These are phyloP conservation scores for Aleurites moluccanus DNA, from an alignment of 441 rosid species.

Conservation along the genomic window DNA sequence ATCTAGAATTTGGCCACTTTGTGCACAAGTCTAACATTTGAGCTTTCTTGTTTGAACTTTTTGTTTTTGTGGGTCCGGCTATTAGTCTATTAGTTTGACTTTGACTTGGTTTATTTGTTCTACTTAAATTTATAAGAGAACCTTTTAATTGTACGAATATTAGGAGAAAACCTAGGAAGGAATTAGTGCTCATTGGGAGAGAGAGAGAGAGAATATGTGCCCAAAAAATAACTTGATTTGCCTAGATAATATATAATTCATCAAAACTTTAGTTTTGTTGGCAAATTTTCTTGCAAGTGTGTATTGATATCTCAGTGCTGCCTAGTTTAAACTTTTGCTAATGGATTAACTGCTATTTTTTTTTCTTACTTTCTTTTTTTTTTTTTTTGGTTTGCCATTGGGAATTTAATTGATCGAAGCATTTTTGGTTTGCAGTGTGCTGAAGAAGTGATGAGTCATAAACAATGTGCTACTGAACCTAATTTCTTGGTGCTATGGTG, in stretches of 20 bases:
- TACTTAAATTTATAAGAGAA: not conserved
- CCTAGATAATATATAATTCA: not conserved
- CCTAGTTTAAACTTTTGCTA: not conserved
- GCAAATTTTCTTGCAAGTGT: not conserved
- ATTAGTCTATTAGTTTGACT: not conserved
- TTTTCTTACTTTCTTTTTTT: not conserved
- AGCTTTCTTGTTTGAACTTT: not conserved
- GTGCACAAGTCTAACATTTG: not conserved
- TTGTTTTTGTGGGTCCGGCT: not conserved
- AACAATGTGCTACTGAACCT: slow-evolving; percentile 15
- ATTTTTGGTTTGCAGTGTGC: slow-evolving; percentile 55
- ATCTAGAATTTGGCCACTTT: not conserved
- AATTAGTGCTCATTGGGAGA: not conserved
- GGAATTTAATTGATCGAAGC: slow-evolving; percentile 8
- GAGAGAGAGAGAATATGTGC: not conserved
- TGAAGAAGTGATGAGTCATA: slow-evolving; percentile 53
- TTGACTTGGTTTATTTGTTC: not conserved
- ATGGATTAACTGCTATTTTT: not conserved
- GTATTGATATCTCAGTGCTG: not conserved
- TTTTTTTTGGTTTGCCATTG: not conserved
- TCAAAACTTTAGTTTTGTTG: not conserved
- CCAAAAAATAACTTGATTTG: not conserved
- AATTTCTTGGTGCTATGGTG: slow-evolving; percentile 23
- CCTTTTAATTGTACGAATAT: not conserved
- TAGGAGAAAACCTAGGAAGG: not conserved